These are phyloP conservation scores for Canna indica DNA, from an alignment of 176 grass and related monocot genomes.

Conservation along the genomic window DNA sequence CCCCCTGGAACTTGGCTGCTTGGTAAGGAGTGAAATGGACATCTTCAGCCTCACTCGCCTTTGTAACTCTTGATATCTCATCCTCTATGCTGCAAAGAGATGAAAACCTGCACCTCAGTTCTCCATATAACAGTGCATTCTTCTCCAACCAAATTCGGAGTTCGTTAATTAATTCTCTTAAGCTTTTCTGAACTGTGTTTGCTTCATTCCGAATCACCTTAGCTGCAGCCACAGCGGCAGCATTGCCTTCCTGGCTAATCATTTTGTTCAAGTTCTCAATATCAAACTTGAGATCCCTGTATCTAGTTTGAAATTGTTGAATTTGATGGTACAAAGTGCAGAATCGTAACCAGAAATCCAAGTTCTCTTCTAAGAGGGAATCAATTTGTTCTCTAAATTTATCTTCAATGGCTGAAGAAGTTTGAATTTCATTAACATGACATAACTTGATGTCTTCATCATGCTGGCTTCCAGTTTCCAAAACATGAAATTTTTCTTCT, in stretches of 20 bases:
- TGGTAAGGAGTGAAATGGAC: conserved; percentile 35
- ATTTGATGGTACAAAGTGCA: conserved; percentile 64
- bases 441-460: conserved; percentile 47
- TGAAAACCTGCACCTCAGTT: conserved; percentile 54
- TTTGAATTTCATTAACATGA: conserved; percentile 23
- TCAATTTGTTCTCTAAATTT: conserved; percentile 50
- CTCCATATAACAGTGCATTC: conserved; percentile 48
- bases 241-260: conserved; percentile 23
- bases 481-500: conserved; percentile 21
- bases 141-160: conserved; percentile 66
- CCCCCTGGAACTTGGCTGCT: conserved; percentile 60
- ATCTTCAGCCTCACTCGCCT: conserved; percentile 19
- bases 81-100: conserved; percentile 58
- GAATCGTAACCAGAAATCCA: conserved; percentile 72
- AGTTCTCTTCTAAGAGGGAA: conserved; percentile 44
- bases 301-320: conserved; percentile 41
- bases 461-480: conserved; percentile 30
- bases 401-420: conserved; percentile 28
- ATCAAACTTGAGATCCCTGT: conserved; percentile 34
- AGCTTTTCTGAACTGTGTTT: conserved; percentile 50
- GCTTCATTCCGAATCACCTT: conserved; percentile 30
- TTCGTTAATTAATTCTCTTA: conserved; percentile 47
- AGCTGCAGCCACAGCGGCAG: conserved; percentile 23
- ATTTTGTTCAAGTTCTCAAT: conserved; percentile 38
- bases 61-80: conserved; percentile 43